Evolutionary conservation across 2,329 filamentous ascomycete genomes (phyloP), one percentile per base, ranked within the genome.

Genomic region (Microcyclospora tardicrescens): DNA sequence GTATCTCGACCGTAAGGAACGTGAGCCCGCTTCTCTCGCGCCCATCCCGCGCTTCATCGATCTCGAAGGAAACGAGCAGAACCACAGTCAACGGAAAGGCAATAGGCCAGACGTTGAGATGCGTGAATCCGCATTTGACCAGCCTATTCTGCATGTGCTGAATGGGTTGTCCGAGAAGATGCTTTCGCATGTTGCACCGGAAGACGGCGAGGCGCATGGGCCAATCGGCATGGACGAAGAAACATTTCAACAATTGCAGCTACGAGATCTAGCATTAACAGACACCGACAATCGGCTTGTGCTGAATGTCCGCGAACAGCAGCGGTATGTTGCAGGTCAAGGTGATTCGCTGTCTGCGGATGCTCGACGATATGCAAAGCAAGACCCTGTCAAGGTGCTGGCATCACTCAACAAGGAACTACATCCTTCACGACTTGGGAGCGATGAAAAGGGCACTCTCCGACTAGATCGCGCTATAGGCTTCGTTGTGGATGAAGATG

Each of bases 111-210:
- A 96, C 56, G 65, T 82, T 28, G 91, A 93, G 47, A 95, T 96
- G 85, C 75, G 84, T 28, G 85, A 86, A 2, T 71, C 70, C 2
- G 71, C 77, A 10, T 66, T 74, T 34, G 75, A 80, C 34, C 89
- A 91, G 55, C 87, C 86, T 10, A 93, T 96, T 44, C 80, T 96
- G 46, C 78, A 81, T 44, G 86, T 84, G 0, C 67, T 98, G 40
- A 98, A 98, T 58, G 84, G 74, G 43, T 72, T 96, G 40, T 94
- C 85, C 52, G 85, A 91, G 60, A 95, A 93, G 62, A 82, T 98
- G 57, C 81, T 98, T 72, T 81, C 81, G 35, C 82, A 87, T 47
- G 84, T 94, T 2, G 76, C 81, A 2, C 81, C 86, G 1, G 76
- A 80, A 5, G 86, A 95, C 56, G 64, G 68, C n/a, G 74, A 80